These are phyloP conservation scores for Imleria badia DNA, from an alignment of 768 basidiomycete genomes.

Conservation along the genomic window DNA sequence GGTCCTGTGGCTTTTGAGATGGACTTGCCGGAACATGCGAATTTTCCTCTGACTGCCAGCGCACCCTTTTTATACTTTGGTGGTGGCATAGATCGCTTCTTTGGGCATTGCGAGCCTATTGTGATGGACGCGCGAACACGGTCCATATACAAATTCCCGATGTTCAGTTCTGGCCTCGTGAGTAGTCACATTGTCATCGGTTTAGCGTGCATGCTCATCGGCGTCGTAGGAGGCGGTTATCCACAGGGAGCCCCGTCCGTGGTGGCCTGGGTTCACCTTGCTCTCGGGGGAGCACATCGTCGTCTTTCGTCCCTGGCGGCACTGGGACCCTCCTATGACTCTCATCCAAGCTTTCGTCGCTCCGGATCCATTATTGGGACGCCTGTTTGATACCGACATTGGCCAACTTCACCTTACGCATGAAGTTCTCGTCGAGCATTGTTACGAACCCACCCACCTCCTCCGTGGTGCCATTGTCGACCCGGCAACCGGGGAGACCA, in stretches of 20 bases:
- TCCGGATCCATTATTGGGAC: constrained; percentile 3
- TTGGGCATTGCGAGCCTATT: constrained; percentile 11
- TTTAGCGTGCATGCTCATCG: neutral
- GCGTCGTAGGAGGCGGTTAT: constrained; percentile 3
- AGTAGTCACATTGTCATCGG: neutral
- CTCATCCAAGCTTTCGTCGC: constrained; percentile 20
- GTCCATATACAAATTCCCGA: constrained; percentile 15
- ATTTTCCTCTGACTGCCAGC: constrained; percentile 17
- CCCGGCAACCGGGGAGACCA: constrained; percentile 9
- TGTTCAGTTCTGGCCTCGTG: constrained; percentile 15
- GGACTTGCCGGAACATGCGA: constrained; percentile 17
- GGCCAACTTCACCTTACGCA: constrained; percentile 19
- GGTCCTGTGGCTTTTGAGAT: constrained; percentile 16
- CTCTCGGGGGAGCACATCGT: constrained; percentile 13
- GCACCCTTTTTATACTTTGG: constrained; percentile 18
- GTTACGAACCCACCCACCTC: constrained; percentile 4
- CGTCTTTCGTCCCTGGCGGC: constrained; percentile 14
- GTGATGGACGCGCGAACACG: constrained; percentile 19
- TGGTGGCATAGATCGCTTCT: constrained; percentile 14
- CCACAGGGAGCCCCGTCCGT: neutral
- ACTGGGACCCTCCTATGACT: constrained; percentile 2
- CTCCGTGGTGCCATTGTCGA: constrained; percentile 18
- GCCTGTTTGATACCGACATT: neutral
- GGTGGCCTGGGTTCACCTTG: constrained; percentile 13
- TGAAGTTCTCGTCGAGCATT: constrained; percentile 9